Percentiles rank a stretch among this genome's conserved stretches.
Conservation (phyloP, 2,329 filamentous ascomycete genomes). For the Mycosphaerelloides madeirae region DNA sequence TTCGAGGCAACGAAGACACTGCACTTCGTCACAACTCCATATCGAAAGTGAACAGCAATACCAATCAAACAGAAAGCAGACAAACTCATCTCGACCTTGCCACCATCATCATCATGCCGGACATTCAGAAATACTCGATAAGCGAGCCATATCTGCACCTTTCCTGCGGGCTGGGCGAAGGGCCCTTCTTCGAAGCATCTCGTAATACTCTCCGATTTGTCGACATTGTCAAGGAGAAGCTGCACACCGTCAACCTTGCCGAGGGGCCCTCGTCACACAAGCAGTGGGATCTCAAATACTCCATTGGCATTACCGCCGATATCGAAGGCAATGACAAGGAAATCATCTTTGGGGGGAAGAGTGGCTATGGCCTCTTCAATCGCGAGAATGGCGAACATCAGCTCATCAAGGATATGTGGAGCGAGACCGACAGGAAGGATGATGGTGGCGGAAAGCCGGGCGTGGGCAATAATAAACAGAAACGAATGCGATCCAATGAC, state of each 20-base stretch:
- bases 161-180: slow-evolving; percentile 66
- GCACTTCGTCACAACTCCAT: too few relatives aligned
- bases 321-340: slow-evolving; percentile 64
- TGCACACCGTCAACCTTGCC: slow-evolving; percentile 66
- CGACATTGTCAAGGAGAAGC: slow-evolving; percentile 72
- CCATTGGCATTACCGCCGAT: slow-evolving; percentile 65
- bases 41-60: too few relatives aligned
- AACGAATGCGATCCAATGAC: slow-evolving; percentile 67
- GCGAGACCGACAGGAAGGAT: slow-evolving; percentile 43
- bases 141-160: slow-evolving; percentile 53
- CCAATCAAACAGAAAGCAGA: not conserved
- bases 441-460: slow-evolving; percentile 29
- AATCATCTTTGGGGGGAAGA: slow-evolving; percentile 74
- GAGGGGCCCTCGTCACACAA: slow-evolving; percentile 57
- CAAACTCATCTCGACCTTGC: not conserved
- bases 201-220: slow-evolving; percentile 68
- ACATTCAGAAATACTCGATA: slow-evolving; percentile 32
- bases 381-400: slow-evolving; percentile 52
- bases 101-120: slow-evolving; percentile 22
- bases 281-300: slow-evolving; percentile 52
- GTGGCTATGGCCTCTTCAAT: slow-evolving; percentile 74
- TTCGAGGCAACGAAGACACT: too few relatives aligned
- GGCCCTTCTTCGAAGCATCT: slow-evolving; percentile 65
- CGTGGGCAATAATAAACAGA: slow-evolving; percentile 34
- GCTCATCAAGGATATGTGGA: slow-evolving; percentile 56